phyloP scores from a whole-genome alignment of 805 yeast species.

The Clavispora santaluciae region DNA sequence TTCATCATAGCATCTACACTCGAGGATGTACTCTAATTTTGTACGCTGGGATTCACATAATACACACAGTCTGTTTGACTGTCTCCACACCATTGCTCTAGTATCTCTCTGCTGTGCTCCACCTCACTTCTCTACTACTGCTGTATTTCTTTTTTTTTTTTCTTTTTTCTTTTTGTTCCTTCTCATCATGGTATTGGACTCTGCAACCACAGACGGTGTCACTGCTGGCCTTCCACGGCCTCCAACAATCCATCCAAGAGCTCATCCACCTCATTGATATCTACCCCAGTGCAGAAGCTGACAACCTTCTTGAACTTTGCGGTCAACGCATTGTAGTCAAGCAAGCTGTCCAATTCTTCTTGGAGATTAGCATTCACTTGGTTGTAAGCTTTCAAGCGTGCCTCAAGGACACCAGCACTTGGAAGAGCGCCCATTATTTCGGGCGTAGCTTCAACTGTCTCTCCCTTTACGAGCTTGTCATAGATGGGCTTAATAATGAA shows the following conservation, averaged over 20 bases:
- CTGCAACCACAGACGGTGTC: background rate
- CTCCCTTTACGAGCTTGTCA: conserved; percentile 39
- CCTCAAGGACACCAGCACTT: conserved; percentile 49
- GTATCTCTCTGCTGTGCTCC: no score
- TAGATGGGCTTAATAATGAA: conserved; percentile 63
- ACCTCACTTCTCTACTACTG: no score
- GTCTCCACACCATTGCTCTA: background rate
- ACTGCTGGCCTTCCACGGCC: conserved; percentile 74
- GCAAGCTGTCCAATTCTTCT: conserved; percentile 48
- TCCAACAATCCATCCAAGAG: conserved; percentile 79
- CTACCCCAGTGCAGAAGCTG: conserved; percentile 85
- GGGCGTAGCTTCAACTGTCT: conserved; percentile 22
- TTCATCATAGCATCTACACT: background rate
- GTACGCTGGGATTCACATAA: background rate
- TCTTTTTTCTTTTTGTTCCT: no score
- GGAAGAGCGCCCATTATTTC: conserved; percentile 37
- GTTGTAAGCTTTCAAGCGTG: conserved; percentile 76
- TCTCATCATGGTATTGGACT: no score
- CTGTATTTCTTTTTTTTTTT: no score
- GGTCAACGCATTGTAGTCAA: conserved; percentile 37
- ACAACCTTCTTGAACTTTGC: conserved; percentile 82
- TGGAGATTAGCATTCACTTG: conserved; percentile 59
- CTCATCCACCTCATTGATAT: conserved; percentile 71
- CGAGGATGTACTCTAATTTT: background rate
- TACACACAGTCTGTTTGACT: background rate